These are phyloP conservation scores for Moricandia arvensis DNA, from an alignment of 345 rosid genomes.

Conservation along the genomic window DNA sequence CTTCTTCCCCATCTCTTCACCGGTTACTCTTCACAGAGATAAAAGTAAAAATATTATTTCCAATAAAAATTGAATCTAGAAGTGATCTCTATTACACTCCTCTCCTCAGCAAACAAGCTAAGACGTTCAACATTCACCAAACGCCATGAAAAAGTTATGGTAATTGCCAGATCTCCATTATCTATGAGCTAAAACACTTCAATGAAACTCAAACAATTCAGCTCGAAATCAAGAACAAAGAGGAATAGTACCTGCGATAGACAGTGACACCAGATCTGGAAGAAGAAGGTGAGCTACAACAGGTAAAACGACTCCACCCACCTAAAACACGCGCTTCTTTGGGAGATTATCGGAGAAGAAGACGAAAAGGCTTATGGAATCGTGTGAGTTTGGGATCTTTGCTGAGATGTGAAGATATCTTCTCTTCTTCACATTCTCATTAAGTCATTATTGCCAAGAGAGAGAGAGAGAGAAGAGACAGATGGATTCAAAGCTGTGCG, in stretches of 20 bases:
- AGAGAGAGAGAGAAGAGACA: slow-evolving; percentile 31
- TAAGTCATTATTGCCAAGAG: slow-evolving; percentile 13
- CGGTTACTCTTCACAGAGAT: slow-evolving; percentile 30
- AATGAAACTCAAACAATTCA: not conserved
- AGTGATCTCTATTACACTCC: not conserved
- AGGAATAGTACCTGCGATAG: slow-evolving; percentile 20
- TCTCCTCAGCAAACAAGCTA: too few relatives aligned
- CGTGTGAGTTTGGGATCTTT: slow-evolving; percentile 26
- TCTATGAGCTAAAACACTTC: slow-evolving; percentile 10
- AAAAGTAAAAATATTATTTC: not conserved
- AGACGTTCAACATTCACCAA: not conserved
- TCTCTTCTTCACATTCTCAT: slow-evolving; percentile 32
- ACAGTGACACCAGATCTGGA: slow-evolving; percentile 35
- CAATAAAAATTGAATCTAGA: slow-evolving; percentile 2
- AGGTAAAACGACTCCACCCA: too few relatives aligned
- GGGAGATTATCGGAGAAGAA: slow-evolving; percentile 17
- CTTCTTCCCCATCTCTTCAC: slow-evolving; percentile 79
- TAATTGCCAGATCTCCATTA: slow-evolving; percentile 23
- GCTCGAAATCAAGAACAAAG: not conserved
- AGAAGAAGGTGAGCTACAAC: not conserved
- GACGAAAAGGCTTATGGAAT: slow-evolving; percentile 21
- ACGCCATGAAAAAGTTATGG: not conserved
- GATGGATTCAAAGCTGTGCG: slow-evolving; percentile 35
- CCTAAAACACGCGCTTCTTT: too few relatives aligned
- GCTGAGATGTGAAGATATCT: slow-evolving; percentile 38